Evolutionary conservation across 2,329 filamentous ascomycete genomes (phyloP), one percentile per base, ranked within the genome.

Genomic region (Bimuria novae-zelandiae): DNA sequence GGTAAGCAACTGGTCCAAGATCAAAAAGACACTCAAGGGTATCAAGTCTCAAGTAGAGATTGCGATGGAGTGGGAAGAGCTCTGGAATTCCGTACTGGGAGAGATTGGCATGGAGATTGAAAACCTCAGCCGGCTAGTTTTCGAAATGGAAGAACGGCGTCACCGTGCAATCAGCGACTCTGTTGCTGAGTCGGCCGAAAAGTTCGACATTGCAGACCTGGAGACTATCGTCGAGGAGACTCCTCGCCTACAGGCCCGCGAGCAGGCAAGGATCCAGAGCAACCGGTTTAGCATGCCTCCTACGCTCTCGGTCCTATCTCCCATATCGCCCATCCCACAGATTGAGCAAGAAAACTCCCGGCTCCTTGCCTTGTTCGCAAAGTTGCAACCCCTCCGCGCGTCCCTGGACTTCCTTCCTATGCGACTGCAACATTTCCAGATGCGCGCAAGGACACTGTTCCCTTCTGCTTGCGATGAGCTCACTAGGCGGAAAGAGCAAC

Each of bases 11-110:
- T 99, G 94, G 94, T 82, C 85, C 39, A 86, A 87, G 60, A 93
- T 97, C 64, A 89, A 91, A 64, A 80, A 79, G 36, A 88, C 89
- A 1, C 78, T 99, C 45, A 89, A 88, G 58, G 87, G 77, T 22
- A 89, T 96, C 51, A 96, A 96, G 71, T 84, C 84, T 42, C 93
- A 97, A 69, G 93, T 99, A 16, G 94, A 97, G 74, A 86, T 96
- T 53, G 94, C 94, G 41, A 96, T 97, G 92, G 94, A 99, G 70
- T 99, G 93, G 93, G 92, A 97, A 73, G 92, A 97, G 75, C 80
- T 99, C 30, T 97, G 94, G 93, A 91, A 91, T 64, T 90, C 84
- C 59, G 93, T 97, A 3, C 80, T 99, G 2, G 93, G 92, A 39
- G 93, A 97, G 70, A 96, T 97, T 56, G 90, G 92, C 47, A 86